A percentile compares a stretch with the other conserved stretches of the same genome.
Conservation (phyloP, 768 basidiomycete genomes). For the Boletus patriciae region DNA sequence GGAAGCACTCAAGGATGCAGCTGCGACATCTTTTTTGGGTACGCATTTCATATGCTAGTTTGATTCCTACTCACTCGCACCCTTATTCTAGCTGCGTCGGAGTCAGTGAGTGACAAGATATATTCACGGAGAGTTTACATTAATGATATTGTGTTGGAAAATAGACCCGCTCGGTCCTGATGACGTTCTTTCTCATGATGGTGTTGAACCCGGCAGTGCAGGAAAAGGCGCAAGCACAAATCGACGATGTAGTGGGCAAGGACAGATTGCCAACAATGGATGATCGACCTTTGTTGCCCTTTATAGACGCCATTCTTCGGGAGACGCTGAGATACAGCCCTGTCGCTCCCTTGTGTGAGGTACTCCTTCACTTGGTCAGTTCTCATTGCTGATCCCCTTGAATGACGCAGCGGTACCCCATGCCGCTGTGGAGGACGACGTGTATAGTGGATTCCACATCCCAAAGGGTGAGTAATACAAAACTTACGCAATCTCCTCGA, state of each 20-base stretch:
- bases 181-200: conserved; percentile 4
- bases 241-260: conserved; percentile 18
- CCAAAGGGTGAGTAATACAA: conserved; percentile 30
- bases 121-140: no score
- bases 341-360: conserved; percentile 4
- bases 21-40: background rate
- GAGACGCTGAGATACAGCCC: conserved; percentile 22
- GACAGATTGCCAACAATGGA: conserved; percentile 11
- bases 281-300: conserved; percentile 29
- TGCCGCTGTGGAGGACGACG: conserved; percentile 4
- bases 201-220: conserved; percentile 15
- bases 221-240: conserved; percentile 3
- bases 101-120: background rate
- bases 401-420: conserved; percentile 12
- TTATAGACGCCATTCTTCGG: conserved; percentile 36
- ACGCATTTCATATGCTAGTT: background rate
- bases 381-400: background rate
- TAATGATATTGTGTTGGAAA: no score
- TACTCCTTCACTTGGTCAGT: background rate
- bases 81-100: background rate
- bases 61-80: no score
- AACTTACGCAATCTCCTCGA: no score
- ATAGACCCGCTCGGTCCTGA: conserved; percentile 3
- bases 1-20: conserved; percentile 1
- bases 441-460: conserved; percentile 34